Evolutionary conservation across 306 rosid species (phyloP).

Genomic region (Cucumis hystrix): DNA sequence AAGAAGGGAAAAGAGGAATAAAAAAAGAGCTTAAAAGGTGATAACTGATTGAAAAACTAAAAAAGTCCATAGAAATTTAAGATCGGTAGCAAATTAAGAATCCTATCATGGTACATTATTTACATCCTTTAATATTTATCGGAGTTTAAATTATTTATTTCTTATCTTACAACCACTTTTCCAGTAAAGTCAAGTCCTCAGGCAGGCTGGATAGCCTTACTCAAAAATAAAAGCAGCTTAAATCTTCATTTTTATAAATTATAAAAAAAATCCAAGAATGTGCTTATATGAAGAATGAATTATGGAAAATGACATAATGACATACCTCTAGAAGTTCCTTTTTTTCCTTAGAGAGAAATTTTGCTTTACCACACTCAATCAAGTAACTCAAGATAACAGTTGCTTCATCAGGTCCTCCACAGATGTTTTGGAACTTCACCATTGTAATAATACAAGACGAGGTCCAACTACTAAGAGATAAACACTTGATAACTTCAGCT

Average conservation of each 20-base stretch:
- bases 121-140: not conserved
- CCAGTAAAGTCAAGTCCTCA: not conserved
- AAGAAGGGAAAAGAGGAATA: not conserved
- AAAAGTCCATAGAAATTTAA: not conserved
- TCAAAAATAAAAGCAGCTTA: not conserved
- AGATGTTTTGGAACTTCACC: constrained; percentile 49
- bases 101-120: not conserved
- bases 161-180: not conserved
- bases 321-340: constrained; percentile 56
- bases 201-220: not conserved
- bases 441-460: constrained; percentile 48
- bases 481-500: constrained; percentile 33
- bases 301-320: not conserved
- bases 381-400: constrained; percentile 55
- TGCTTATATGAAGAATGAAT: not conserved
- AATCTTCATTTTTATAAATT: not conserved
- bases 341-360: constrained; percentile 30
- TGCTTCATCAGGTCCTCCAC: constrained; percentile 54
- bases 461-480: constrained; percentile 66
- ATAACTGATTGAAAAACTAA: not conserved
- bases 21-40: not conserved
- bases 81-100: not conserved
- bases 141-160: not conserved
- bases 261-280: not conserved
- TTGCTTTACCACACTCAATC: constrained; percentile 54